A percentile compares a stretch with the other conserved stretches of the same genome.
phyloP scores from a whole-genome alignment of 805 yeast genomes.

The Sugiyamaella mastotermitis region DNA sequence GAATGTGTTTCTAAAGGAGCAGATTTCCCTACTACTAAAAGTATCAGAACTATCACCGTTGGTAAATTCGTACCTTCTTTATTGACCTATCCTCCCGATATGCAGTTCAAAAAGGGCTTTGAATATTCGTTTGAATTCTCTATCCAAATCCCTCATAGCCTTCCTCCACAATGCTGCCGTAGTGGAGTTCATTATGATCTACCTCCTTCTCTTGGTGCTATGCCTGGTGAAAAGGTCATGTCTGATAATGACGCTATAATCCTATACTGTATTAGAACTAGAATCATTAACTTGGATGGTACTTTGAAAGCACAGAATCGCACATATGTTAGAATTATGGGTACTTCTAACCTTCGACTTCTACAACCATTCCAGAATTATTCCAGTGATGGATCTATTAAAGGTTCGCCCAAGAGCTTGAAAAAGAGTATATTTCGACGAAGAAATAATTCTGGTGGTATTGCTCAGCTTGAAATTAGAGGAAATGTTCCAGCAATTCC shows the following conservation, averaged over 20 bases:
- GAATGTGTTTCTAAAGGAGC: constrained; percentile 10
- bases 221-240: constrained; percentile 6
- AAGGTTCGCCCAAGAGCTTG: neutral
- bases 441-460: neutral
- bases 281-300: neutral
- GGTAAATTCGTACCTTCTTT: constrained; percentile 3
- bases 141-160: constrained; percentile 8
- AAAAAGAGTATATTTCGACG: neutral
- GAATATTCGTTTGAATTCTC: constrained; percentile 9
- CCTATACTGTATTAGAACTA: constrained; percentile 1
- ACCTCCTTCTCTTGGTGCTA: constrained; percentile 13
- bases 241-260: constrained; percentile 11
- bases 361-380: constrained; percentile 1
- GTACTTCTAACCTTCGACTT: neutral
- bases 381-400: neutral
- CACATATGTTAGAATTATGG: constrained; percentile 1
- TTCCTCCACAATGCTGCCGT: constrained; percentile 5
- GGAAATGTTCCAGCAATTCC: neutral
- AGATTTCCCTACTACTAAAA: constrained; percentile 8
- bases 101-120: constrained; percentile 5
- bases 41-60: neutral
- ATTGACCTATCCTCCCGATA: constrained; percentile 3
- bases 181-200: constrained; percentile 4
- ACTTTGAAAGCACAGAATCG: neutral
- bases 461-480: neutral